Percentiles rank a stretch among this genome's conserved stretches.
Conservation (phyloP, 495 filamentous ascomycete genomes). For the Chaetomidium leptoderma region DNA sequence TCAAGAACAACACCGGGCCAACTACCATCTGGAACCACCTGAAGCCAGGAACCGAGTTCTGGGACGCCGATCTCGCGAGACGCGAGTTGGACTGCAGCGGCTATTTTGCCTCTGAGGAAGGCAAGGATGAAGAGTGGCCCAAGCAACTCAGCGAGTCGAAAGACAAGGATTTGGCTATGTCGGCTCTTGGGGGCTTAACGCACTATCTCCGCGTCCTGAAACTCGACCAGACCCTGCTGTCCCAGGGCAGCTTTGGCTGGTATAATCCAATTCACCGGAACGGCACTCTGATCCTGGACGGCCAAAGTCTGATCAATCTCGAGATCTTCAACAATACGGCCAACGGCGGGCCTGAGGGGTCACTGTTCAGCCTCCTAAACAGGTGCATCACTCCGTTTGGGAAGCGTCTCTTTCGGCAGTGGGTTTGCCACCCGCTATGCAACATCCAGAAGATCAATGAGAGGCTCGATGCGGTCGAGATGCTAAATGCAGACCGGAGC, state of each 20-base stretch:
- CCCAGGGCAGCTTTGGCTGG: conserved; percentile 83
- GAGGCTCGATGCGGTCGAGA: conserved; percentile 91
- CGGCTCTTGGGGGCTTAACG: conserved; percentile 82
- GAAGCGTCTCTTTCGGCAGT: conserved; percentile 93
- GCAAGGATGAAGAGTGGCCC: conserved; percentile 70
- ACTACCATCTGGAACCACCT: conserved; percentile 95
- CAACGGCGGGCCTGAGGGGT: conserved; percentile 79
- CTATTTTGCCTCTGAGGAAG: conserved; percentile 70
- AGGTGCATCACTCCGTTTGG: conserved; percentile 95
- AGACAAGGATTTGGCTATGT: conserved; percentile 82
- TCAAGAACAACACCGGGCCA: conserved; percentile 91
- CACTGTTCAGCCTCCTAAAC: conserved; percentile 85
- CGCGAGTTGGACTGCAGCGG: conserved; percentile 76
- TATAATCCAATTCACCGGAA: conserved; percentile 94
- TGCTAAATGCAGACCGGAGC: conserved; percentile 74
- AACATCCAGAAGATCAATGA: conserved; percentile 86
- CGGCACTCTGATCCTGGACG: conserved; percentile 88
- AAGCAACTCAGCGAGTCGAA: conserved; percentile 64
- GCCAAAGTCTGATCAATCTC: conserved; percentile 94
- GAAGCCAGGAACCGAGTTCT: conserved; percentile 86
- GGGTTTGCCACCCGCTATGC: conserved; percentile 94
- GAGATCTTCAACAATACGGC: conserved; percentile 94
- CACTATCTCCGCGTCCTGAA: conserved; percentile 86
- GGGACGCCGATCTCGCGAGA: conserved; percentile 74
- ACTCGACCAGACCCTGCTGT: conserved; percentile 81